A percentile compares a stretch with the other conserved stretches of the same genome.
phyloP scores from a whole-genome alignment of 1,139 yeast genomes.

The Scheffersomyces titani region DNA sequence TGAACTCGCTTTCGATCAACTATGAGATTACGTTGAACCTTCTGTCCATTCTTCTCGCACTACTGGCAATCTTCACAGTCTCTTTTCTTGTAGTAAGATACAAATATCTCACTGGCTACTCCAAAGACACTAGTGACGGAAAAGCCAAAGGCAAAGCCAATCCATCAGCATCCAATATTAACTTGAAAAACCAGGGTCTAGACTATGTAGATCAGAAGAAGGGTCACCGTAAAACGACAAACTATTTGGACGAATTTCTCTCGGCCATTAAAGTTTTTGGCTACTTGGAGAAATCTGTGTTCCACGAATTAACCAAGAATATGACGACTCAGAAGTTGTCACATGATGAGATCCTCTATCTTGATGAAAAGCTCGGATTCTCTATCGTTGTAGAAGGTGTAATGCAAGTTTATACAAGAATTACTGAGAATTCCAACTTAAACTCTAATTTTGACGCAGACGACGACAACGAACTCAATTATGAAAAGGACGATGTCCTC shows the following conservation, averaged over 20 bases:
- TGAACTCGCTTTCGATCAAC: conserved; percentile 27
- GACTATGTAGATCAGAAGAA: conserved; percentile 32
- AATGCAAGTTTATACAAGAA: conserved; percentile 73
- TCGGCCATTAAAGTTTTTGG: conserved; percentile 94
- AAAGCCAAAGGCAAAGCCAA: conserved; percentile 11
- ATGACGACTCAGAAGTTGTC: conserved; percentile 88
- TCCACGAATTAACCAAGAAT: conserved; percentile 87
- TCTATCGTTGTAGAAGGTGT: conserved; percentile 94
- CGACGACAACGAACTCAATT: conserved; percentile 24
- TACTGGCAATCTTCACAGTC: conserved; percentile 19
- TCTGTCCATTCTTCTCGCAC: conserved; percentile 28
- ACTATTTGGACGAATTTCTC: conserved; percentile 83
- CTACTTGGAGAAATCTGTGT: conserved; percentile 84
- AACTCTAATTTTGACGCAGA: conserved; percentile 5
- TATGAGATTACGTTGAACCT: conserved; percentile 37
- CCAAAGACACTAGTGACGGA: conserved; percentile 22
- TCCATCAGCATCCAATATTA: conserved; percentile 8
- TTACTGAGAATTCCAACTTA: conserved; percentile 22
- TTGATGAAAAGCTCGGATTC: conserved; percentile 76
- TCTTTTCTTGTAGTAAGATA: conserved; percentile 39
- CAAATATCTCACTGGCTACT: conserved; percentile 39
- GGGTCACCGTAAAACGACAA: conserved; percentile 28
- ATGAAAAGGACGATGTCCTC: conserved; percentile 43
- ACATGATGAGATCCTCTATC: conserved; percentile 70
- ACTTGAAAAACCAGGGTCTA: conserved; percentile 3